Evolutionary conservation across 2,329 filamentous ascomycete species (phyloP).

Genomic region (Xylaria multiplex): DNA sequence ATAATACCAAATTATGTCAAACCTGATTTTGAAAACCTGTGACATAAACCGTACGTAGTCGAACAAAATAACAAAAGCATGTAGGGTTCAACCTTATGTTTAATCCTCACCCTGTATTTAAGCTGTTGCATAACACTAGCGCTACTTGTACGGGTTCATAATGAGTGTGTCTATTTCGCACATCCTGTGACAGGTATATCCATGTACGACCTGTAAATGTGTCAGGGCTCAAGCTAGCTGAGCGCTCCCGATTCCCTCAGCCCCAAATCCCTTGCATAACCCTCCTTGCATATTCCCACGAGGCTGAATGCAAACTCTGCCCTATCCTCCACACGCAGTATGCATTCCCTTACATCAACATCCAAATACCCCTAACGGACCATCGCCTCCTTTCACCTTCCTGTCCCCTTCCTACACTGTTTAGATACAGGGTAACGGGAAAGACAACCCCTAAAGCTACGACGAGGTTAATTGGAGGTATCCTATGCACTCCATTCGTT

Average conservation of each 20-base stretch:
- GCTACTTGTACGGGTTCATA: background rate
- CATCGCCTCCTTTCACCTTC: background rate
- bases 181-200: background rate
- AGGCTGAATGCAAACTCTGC: background rate
- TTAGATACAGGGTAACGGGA: background rate
- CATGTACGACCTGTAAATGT: slow-evolving; percentile 15
- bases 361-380: no score
- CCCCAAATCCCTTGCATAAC: background rate
- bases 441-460: background rate
- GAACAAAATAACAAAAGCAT: no score
- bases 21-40: no score
- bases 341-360: background rate
- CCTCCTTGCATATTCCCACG: background rate
- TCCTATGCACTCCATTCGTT: slow-evolving; percentile 50
- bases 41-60: no score
- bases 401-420: background rate
- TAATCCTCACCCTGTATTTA: no score
- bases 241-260: slow-evolving; percentile 9
- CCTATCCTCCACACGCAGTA: background rate
- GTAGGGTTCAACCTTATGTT: no score
- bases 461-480: slow-evolving; percentile 10
- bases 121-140: no score
- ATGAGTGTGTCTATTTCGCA: slow-evolving; percentile 23
- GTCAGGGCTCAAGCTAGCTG: slow-evolving; percentile 36
- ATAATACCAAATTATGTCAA: no score